Evolutionary conservation across 192 early-diverging fungal species (phyloP).

Genomic region (Coemansia sp.): DNA sequence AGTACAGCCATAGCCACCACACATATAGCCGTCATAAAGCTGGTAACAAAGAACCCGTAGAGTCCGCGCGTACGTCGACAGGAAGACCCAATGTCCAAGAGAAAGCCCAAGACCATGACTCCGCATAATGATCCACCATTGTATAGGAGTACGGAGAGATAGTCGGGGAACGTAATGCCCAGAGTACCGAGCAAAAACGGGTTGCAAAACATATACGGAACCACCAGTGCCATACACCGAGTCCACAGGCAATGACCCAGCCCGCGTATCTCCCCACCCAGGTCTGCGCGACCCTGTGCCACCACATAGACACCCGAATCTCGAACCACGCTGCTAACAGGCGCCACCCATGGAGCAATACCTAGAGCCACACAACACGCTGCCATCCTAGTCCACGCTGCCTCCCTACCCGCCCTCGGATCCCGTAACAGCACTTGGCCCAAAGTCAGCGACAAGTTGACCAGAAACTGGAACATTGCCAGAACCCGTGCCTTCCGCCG

Average conservation of each 20-base stretch:
- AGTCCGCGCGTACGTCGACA: conserved; percentile 11
- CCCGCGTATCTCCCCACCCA: background rate
- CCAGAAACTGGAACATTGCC: conserved; percentile 19
- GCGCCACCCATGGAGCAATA: background rate
- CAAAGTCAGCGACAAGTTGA: conserved; percentile 25
- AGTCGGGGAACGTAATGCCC: conserved; percentile 9
- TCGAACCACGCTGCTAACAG: conserved; percentile 16
- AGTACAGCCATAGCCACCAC: conserved; percentile 12
- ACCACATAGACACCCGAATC: conserved; percentile 31
- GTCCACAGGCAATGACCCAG: background rate
- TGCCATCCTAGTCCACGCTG: conserved; percentile 13
- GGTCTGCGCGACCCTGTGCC: background rate
- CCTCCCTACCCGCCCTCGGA: background rate
- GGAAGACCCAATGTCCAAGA: conserved; percentile 19
- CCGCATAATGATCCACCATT: conserved; percentile 17
- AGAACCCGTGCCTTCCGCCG: conserved; percentile 22
- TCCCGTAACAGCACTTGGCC: conserved; percentile 6
- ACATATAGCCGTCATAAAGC: background rate
- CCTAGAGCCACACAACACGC: background rate
- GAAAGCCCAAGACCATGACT: conserved; percentile 10
- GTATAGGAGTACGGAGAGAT: conserved; percentile 14
- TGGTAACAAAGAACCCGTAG: conserved; percentile 11
- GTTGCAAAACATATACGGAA: conserved; percentile 32
- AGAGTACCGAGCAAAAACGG: conserved; percentile 21
- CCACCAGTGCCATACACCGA: conserved; percentile 8